Evolutionary conservation across 495 filamentous ascomycete species (phyloP).

Genomic region (Talaromyces wortmannii): DNA sequence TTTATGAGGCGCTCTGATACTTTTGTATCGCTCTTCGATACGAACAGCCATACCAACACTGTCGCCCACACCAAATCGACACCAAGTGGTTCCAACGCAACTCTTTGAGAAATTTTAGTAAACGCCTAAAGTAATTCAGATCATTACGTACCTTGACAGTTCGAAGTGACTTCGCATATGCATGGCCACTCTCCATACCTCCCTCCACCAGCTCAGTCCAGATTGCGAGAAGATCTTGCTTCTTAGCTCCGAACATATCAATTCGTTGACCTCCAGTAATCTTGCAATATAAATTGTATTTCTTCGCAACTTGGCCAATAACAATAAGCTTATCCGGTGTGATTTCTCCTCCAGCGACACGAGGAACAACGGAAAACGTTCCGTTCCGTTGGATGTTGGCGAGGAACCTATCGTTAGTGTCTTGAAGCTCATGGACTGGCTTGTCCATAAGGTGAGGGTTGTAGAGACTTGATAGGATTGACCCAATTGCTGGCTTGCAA

Average conservation of each 20-base stretch:
- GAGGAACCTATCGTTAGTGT: slow-evolving; percentile 91
- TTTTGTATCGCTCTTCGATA: slow-evolving; percentile 92
- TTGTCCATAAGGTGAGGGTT: slow-evolving; percentile 82
- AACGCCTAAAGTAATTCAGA: not conserved
- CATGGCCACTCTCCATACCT: slow-evolving; percentile 94
- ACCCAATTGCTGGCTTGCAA: slow-evolving; percentile 83
- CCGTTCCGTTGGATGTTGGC: slow-evolving; percentile 94
- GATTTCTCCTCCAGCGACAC: slow-evolving; percentile 84
- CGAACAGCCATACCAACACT: slow-evolving; percentile 96
- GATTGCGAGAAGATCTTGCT: slow-evolving; percentile 85
- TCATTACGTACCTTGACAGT: slow-evolving; percentile 64
- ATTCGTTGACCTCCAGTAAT: slow-evolving; percentile 95
- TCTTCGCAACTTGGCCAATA: slow-evolving; percentile 83
- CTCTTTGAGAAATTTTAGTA: slow-evolving; percentile 31
- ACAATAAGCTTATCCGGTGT: slow-evolving; percentile 84
- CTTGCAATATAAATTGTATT: slow-evolving; percentile 86
- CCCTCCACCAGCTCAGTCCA: slow-evolving; percentile 81
- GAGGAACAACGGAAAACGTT: slow-evolving; percentile 85
- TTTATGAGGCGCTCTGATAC: slow-evolving; percentile 84
- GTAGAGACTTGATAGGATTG: slow-evolving; percentile 78
- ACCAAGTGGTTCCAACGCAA: slow-evolving; percentile 95
- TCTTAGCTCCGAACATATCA: slow-evolving; percentile 91
- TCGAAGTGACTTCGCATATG: slow-evolving; percentile 86
- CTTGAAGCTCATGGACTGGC: slow-evolving; percentile 72
- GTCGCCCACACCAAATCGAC: slow-evolving; percentile 86